Conservation (phyloP, 1,284 basidiomycete species). For the Ganoderma meredithae region DNA sequence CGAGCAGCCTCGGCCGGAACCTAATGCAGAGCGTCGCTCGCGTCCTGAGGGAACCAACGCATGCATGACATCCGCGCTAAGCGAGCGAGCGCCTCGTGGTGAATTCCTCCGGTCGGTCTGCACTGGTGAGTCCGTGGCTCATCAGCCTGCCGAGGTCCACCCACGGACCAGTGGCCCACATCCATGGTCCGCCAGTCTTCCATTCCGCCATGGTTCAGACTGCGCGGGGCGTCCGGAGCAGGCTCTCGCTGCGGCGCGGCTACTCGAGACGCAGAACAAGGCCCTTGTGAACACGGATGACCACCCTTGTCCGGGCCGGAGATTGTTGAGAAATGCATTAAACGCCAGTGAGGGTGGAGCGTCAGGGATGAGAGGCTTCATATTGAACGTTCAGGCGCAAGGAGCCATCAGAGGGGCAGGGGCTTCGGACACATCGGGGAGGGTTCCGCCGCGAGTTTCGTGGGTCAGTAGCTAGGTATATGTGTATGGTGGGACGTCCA, state of each 20-base stretch:
- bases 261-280: neutral
- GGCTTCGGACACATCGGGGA: too few relatives aligned
- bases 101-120: neutral
- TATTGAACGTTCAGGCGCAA: too few relatives aligned
- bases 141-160: constrained; percentile 35
- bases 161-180: constrained; percentile 1
- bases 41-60: neutral
- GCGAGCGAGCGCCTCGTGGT: constrained; percentile 32
- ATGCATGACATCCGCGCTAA: neutral
- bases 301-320: constrained; percentile 16
- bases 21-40: constrained; percentile 15
- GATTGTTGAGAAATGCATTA: constrained; percentile 17
- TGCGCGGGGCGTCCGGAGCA: constrained; percentile 28
- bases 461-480: too few relatives aligned
- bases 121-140: constrained; percentile 13
- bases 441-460: too few relatives aligned
- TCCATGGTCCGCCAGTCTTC: constrained; percentile 11
- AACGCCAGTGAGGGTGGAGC: neutral
- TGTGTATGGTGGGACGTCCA: too few relatives aligned
- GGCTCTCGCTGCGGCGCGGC: constrained; percentile 6
- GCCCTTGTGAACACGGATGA: constrained; percentile 11
- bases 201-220: constrained; percentile 22
- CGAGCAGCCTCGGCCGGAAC: constrained; percentile 25
- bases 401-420: too few relatives aligned
- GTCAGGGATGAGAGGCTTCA: neutral